Evolutionary conservation across 2,329 filamentous ascomycete genomes (phyloP).

Genomic region (Dactylellina sp.): DNA sequence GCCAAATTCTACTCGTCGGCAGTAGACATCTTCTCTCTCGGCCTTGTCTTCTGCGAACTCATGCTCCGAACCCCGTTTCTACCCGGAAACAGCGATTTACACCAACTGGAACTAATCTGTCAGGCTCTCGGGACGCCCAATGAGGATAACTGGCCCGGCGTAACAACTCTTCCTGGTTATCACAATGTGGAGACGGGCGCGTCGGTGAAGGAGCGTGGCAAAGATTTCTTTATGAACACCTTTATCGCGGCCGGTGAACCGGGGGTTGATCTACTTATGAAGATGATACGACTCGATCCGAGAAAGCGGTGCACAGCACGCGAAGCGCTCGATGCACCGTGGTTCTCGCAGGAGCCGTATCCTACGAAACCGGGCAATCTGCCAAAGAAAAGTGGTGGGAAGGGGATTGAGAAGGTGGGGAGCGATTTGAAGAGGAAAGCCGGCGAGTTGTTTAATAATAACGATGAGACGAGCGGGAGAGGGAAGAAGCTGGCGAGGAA

Average conservation of each 20-base stretch:
- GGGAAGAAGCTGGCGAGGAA: constrained; percentile 83
- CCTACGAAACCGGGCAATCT: constrained; percentile 85
- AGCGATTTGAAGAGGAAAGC: constrained; percentile 83
- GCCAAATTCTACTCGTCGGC: constrained; percentile 88
- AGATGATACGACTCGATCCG: constrained; percentile 87
- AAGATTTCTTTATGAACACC: constrained; percentile 77
- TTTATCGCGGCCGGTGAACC: constrained; percentile 84
- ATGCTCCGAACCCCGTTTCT: constrained; percentile 85
- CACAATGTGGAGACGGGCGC: constrained; percentile 72
- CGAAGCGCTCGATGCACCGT: constrained; percentile 82
- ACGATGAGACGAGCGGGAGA: constrained; percentile 66
- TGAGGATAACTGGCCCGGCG: constrained; percentile 95
- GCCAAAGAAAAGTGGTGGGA: constrained; percentile 78
- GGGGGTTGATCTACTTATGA: constrained; percentile 88
- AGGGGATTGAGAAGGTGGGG: constrained; percentile 75
- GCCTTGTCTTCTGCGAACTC: constrained; percentile 91
- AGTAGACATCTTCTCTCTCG: constrained; percentile 94
- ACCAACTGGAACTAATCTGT: constrained; percentile 86
- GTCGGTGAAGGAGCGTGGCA: constrained; percentile 69
- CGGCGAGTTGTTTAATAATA: constrained; percentile 57
- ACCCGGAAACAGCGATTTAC: constrained; percentile 83
- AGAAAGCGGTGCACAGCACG: constrained; percentile 81
- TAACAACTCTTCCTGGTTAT: constrained; percentile 82
- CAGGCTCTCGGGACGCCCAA: constrained; percentile 88
- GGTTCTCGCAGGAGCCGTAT: constrained; percentile 85